Base-by-base conservation (phyloP, 1,284 basidiomycete genomes). In the Inonotus obliquus region DNA sequence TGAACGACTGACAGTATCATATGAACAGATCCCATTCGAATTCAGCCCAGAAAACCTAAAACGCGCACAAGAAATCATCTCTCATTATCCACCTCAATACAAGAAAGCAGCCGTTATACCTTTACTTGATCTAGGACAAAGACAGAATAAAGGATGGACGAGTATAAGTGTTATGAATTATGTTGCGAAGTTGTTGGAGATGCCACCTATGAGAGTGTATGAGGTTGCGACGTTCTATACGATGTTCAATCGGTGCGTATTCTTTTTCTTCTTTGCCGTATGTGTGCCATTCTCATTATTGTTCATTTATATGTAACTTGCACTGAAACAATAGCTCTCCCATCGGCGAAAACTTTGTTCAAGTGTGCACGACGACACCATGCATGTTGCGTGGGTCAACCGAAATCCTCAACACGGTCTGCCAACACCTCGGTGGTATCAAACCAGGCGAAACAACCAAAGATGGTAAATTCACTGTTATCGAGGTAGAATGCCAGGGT, bases 181-280 rank as follows among this genome's bases (percentile, higher is more conserved):
- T 70, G 90, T 99, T 53, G 96, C 96, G 1, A 87, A 89, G 66
- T 77, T 96, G 41, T 82, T 99, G 59, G 94, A 93, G 71, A 93
- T 99, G 87, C 93, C 92, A 7, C 92, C 94, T 59, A 99, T 99
- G 97, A 89, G 96, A 19, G 97, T 99, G 5, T 99, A 99, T 75
- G 97, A 99, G 78, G 97, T 99, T 57, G 96, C 97, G 13, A 97
- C 95, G 11, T 99, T 99, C 79, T 99, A 99, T 77, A 99, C 96
- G 67, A 98, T 99, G 96, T 98, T 94, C 81, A 97, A 96, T 80
- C 85, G 93, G 90, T 90, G 63, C 69, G 81, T 71, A 14, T 3
- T 19, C n/a, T 21, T 38, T 56, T 11, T 44, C 37, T 32, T 25
- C 38, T 17, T 13, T 10, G 25, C 57, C 38, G n/a, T n/a, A n/a